Percentiles rank a stretch among this genome's conserved stretches.
phyloP scores from a whole-genome alignment of 768 basidiomycete genomes.

The Panellus pusillus region DNA sequence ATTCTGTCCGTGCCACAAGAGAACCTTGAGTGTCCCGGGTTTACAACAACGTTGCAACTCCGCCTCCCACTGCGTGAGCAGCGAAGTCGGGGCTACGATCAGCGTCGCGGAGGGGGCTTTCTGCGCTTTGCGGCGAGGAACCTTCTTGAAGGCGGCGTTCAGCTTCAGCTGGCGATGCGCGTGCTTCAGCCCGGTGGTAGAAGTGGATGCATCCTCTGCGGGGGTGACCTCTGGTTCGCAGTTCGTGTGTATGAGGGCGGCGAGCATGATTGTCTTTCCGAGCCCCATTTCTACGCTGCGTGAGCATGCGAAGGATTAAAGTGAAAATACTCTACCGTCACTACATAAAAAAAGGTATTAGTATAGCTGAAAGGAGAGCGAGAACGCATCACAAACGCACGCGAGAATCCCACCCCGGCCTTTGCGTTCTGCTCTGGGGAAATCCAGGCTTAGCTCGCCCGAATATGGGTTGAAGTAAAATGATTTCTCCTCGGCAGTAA shows the following conservation, averaged over 20 bases:
- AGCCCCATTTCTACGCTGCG: constrained; percentile 70
- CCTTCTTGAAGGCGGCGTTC: constrained; percentile 60
- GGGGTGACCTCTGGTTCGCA: constrained; percentile 45
- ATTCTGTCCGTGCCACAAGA: constrained; percentile 90
- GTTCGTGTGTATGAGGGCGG: constrained; percentile 84
- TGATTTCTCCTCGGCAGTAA: constrained; percentile 72
- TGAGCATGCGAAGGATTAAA: constrained; percentile 5
- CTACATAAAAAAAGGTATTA: constrained; percentile 23
- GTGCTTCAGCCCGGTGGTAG: constrained; percentile 35
- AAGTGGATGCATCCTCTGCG: constrained; percentile 17
- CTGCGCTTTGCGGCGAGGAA: constrained; percentile 31
- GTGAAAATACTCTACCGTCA: constrained; percentile 37
- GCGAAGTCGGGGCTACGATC: constrained; percentile 89
- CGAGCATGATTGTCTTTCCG: constrained; percentile 94
- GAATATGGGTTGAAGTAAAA: constrained; percentile 94
- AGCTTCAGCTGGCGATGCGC: constrained; percentile 54
- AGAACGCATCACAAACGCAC: constrained; percentile 63
- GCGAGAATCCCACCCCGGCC: constrained; percentile 90
- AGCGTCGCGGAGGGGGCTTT: constrained; percentile 65
- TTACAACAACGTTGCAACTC: constrained; percentile 86
- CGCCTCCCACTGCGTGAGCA: constrained; percentile 91
- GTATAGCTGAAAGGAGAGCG: not conserved
- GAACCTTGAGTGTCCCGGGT: constrained; percentile 60
- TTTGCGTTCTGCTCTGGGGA: constrained; percentile 77
- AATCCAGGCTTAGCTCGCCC: constrained; percentile 82